Base-by-base conservation (phyloP, 2,329 filamentous ascomycete species). In the Phialophora verrucosa region DNA sequence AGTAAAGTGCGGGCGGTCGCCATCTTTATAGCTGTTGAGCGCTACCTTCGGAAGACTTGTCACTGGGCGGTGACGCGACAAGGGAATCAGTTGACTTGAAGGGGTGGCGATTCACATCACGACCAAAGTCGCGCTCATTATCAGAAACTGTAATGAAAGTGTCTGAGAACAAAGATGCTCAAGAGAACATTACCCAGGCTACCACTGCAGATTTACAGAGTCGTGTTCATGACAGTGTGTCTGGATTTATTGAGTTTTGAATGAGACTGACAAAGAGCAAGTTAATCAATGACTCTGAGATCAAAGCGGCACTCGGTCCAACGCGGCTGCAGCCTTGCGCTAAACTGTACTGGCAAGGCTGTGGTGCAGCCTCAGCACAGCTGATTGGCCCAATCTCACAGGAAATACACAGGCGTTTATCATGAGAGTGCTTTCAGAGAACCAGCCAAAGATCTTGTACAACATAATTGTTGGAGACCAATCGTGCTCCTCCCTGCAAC, bases 1-100 rank as follows among this genome's bases (percentile, higher is more conserved):
- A 82, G 72, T 32, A 82, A 75, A 75, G 81, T 76, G 50, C 78
- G 78, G 38, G 80, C 77, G 60, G 78, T 77, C 50, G 76, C 76
- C 78, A 80, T 80, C 62, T 42, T 47, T 63, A 12, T 32, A 49
- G 59, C 12, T 14, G 27, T 8, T 29, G 10, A 17, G 25, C n/a
- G 6, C 12, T 20, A 10, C 20, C 29, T 31, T n/a, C 53, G 25
- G 7, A 42, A 11, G 11, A 17, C 47, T 6, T 20, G 59, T 61
- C 59, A 61, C 59, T 44, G 17, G n/a, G 14, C 27, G 49, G n/a
- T 17, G 32, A 49, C 17, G 59, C 56, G 35, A 63, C 31, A 31
- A n/a, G 44, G 35, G 35, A 50, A 58, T 27, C 29, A n/a, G 35
- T 57, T 56, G 59, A 44, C 29, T 55, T 53, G 59, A 66, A 64